Percentiles rank a stretch among this genome's conserved stretches.
Evolutionary conservation across 2,329 filamentous ascomycete species (phyloP).

Genomic region (Talaromyces funiculosus): DNA sequence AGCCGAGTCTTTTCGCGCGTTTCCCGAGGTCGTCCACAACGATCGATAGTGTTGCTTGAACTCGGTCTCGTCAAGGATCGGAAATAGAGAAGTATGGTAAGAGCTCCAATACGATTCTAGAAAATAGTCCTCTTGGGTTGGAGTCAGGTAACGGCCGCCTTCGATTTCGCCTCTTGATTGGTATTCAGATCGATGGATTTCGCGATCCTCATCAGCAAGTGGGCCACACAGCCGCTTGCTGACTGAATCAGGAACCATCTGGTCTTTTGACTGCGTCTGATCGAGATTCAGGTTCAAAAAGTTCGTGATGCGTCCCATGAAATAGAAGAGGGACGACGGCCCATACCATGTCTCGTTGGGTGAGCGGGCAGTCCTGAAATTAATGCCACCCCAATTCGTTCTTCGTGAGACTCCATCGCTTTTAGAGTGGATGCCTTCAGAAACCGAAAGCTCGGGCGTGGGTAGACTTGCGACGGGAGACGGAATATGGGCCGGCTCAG

Average conservation of each 20-base stretch:
- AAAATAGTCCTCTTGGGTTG: conserved; percentile 45
- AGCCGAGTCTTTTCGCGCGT: conserved; percentile 40
- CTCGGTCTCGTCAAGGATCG: conserved; percentile 42
- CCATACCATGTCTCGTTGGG: conserved; percentile 41
- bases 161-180: conserved; percentile 12
- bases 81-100: conserved; percentile 37
- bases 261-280: conserved; percentile 25
- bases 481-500: conserved; percentile 21
- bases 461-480: background rate
- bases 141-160: conserved; percentile 28
- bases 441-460: conserved; percentile 1
- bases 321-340: conserved; percentile 43
- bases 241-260: conserved; percentile 28
- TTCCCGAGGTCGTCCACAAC: conserved; percentile 30
- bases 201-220: background rate
- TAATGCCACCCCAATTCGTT: conserved; percentile 37
- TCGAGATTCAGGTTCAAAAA: conserved; percentile 33
- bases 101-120: conserved; percentile 46
- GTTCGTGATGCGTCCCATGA: conserved; percentile 38
- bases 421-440: background rate
- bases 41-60: conserved; percentile 43
- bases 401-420: conserved; percentile 16
- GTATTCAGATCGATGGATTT: background rate
- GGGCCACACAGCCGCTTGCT: conserved; percentile 17
- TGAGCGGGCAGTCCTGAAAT: conserved; percentile 33